A percentile compares a stretch with the other conserved stretches of the same genome.
Evolutionary conservation across 805 yeast genomes (phyloP).

Genomic region (Lachancea dasiensis): DNA sequence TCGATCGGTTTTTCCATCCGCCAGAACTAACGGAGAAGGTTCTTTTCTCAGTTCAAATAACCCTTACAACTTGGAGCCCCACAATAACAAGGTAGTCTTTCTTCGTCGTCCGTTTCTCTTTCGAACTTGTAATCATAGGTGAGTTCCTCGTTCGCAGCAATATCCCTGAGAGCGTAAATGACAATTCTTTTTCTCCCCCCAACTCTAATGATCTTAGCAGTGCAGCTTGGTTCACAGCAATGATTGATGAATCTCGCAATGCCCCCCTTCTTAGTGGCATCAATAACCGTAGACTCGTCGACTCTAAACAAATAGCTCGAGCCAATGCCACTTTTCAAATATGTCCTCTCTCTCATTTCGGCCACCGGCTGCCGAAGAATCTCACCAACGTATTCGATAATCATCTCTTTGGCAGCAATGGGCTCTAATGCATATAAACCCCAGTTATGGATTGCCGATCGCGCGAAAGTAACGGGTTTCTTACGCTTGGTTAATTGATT

Average conservation of each 20-base stretch:
- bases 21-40: no score
- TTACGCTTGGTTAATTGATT: conserved; percentile 85
- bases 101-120: conserved; percentile 81
- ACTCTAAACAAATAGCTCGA: conserved; percentile 89
- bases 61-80: conserved; percentile 96
- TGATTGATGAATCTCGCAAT: conserved; percentile 96
- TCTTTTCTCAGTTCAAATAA: conserved; percentile 54
- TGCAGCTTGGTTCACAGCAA: conserved; percentile 95
- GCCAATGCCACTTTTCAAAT: conserved; percentile 87
- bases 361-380: conserved; percentile 90
- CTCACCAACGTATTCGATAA: conserved; percentile 96
- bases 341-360: conserved; percentile 81
- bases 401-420: conserved; percentile 94
- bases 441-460: conserved; percentile 98
- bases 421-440: conserved; percentile 95
- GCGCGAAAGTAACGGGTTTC: conserved; percentile 93
- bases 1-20: no score
- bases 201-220: conserved; percentile 92
- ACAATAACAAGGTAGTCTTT: conserved; percentile 85
- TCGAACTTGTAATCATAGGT: conserved; percentile 96
- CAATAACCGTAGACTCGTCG: conserved; percentile 91
- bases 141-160: conserved; percentile 82
- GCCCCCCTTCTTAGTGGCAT: conserved; percentile 96
- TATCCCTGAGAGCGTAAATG: conserved; percentile 85
- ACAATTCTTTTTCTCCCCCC: conserved; percentile 93